Evolutionary conservation across 2,329 filamentous ascomycete genomes (phyloP).

Genomic region (Periconia macrospinosa): DNA sequence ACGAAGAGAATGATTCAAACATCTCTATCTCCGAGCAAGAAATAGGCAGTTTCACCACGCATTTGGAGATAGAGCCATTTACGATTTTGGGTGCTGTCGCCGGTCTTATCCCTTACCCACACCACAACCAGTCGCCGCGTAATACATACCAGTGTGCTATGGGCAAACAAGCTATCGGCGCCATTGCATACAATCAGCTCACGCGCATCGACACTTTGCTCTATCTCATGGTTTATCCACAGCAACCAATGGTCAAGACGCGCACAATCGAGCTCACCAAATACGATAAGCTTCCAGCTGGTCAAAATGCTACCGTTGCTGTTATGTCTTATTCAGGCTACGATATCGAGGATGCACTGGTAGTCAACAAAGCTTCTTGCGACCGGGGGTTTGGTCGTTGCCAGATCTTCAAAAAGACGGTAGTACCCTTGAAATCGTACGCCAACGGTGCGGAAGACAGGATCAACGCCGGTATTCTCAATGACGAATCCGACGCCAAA

Average conservation of each 20-base stretch:
- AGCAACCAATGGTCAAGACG: slow-evolving; percentile 95
- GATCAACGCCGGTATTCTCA: slow-evolving; percentile 46
- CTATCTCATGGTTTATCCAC: slow-evolving; percentile 96
- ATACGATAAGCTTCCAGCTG: slow-evolving; percentile 95
- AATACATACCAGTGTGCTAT: slow-evolving; percentile 99
- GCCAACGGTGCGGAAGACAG: slow-evolving; percentile 71
- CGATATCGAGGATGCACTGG: slow-evolving; percentile 97
- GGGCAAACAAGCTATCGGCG: slow-evolving; percentile 99
- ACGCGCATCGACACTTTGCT: slow-evolving; percentile 94
- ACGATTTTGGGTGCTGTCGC: slow-evolving; percentile 95
- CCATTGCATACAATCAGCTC: slow-evolving; percentile 98
- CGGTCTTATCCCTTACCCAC: slow-evolving; percentile 94
- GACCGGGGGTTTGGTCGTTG: slow-evolving; percentile 95
- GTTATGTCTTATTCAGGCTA: slow-evolving; percentile 99
- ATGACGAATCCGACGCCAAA: slow-evolving; percentile 54
- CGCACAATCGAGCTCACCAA: slow-evolving; percentile 95
- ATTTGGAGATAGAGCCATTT: slow-evolving; percentile 97
- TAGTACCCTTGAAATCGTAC: slow-evolving; percentile 83
- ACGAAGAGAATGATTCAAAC: slow-evolving; percentile 95
- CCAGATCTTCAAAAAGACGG: slow-evolving; percentile 96
- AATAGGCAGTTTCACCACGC: slow-evolving; percentile 81
- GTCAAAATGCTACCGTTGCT: slow-evolving; percentile 94
- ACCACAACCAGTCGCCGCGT: slow-evolving; percentile 97
- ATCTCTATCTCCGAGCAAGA: slow-evolving; percentile 88
- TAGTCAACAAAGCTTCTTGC: slow-evolving; percentile 93